Base-by-base conservation (phyloP, 2,329 filamentous ascomycete species). In the Phialophora expanda region DNA sequence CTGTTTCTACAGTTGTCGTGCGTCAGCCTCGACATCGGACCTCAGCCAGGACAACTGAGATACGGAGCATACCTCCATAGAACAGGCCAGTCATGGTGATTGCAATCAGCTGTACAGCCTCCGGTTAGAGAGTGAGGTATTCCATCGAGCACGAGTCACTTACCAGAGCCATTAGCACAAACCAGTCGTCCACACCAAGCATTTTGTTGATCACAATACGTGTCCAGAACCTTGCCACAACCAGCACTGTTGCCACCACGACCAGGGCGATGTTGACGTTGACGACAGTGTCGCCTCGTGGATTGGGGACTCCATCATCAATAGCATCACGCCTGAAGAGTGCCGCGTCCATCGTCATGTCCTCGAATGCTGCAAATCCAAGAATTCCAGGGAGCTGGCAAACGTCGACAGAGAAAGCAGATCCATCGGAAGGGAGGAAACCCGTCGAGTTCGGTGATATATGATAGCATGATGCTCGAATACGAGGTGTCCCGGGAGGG, bases 181-280 rank as follows among this genome's bases (percentile, higher is more conserved):
- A 61, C 58, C 58, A 61, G 32, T 61, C 58, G 26, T 61, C 58
- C 20, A 38, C 5, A 41, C 58, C 58, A 53, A 61, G 58, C 58
- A 61, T 61, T 14, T 54, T 24, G 28, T 61, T 61, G 58, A 61
- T 54, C 11, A 20, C 58, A 53, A 61, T 53, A 1, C 58, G 58
- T 3, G 58, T 61, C 58, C 58, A 61, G 32, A 61, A 61, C n/a
- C 58, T 50, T 54, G 58, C 58, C 9, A 54, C 46, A 20, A 61
- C 58, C 22, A 61, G 28, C 1, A 12, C n/a, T 44, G 20, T 28
- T 28, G 58, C 58, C 11, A 61, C 48, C 8, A 53, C 58, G n/a
- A 41, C 58, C 58, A 61, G 58, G 3, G 48, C 58, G 58, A 61
- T 28, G 38, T 61, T 61, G 46, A 61, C 58, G 11, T 2, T 26